A percentile compares a stretch with the other conserved stretches of the same genome.
These are phyloP conservation scores for Microstegium vimineum DNA, from an alignment of 176 grass and related monocot species.

Conservation along the genomic window DNA sequence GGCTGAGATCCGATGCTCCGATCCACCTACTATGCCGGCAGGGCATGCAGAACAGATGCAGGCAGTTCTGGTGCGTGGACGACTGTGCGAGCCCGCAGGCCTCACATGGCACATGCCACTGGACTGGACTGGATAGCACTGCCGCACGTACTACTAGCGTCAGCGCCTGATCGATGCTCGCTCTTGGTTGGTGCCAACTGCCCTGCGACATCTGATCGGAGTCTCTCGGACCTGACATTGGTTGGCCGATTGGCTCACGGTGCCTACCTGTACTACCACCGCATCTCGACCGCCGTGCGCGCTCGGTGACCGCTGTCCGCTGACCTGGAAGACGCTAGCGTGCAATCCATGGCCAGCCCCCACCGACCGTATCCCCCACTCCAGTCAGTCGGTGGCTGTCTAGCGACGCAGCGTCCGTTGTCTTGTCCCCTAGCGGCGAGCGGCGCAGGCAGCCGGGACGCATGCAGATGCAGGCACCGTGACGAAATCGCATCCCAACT, in stretches of 20 bases:
- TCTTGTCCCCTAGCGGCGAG: background rate
- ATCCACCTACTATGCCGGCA: no score
- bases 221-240: background rate
- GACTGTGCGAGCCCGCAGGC: no score
- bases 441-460: background rate
- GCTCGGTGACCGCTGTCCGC: background rate
- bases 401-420: background rate
- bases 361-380: no score
- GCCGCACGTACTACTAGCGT: background rate
- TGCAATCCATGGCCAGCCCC: background rate
- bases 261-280: background rate
- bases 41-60: no score
- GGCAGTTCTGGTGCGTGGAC: no score
- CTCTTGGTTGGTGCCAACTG: no score
- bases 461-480: background rate
- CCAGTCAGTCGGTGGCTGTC: background rate
- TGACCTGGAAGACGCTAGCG: background rate
- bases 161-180: no score
- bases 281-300: constrained; percentile 16
- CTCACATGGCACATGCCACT: no score
- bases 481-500: background rate
- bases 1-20: no score
- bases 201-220: background rate
- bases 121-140: background rate
- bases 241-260: no score